Evolutionary conservation across 805 yeast species (phyloP).

Genomic region (Hanseniaspora jakobsenii): DNA sequence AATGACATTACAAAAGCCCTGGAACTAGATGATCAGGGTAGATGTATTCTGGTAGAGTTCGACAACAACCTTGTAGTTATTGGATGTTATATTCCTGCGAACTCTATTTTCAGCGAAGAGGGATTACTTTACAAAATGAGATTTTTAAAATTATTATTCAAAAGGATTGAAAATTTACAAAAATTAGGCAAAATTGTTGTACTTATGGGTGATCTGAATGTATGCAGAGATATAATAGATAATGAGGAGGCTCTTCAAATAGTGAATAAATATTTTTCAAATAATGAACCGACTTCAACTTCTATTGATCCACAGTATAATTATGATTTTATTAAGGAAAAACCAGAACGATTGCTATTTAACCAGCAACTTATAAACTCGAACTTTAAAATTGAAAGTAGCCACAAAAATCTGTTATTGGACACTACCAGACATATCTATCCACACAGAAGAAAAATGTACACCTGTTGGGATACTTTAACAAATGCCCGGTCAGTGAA

Average conservation of each 20-base stretch:
- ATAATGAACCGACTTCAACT: constrained; percentile 24
- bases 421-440: constrained; percentile 50
- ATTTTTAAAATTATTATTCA: constrained; percentile 48
- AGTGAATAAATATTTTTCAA: constrained; percentile 1
- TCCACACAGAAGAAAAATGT: constrained; percentile 48
- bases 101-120: constrained; percentile 57
- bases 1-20: constrained; percentile 31
- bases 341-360: constrained; percentile 34
- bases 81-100: constrained; percentile 82
- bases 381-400: constrained; percentile 19
- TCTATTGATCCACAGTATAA: constrained; percentile 30
- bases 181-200: constrained; percentile 53
- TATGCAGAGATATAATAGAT: constrained; percentile 68
- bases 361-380: constrained; percentile 35
- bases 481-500: constrained; percentile 67
- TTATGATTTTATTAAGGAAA: constrained; percentile 25
- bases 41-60: constrained; percentile 66
- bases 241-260: constrained; percentile 52
- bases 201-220: constrained; percentile 81
- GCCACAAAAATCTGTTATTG: constrained; percentile 35
- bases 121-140: constrained; percentile 47
- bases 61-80: constrained; percentile 49
- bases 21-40: constrained; percentile 68
- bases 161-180: constrained; percentile 48
- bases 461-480: constrained; percentile 85